phyloP scores from a whole-genome alignment of 768 basidiomycete species.

The Leccinum subtestaceum region DNA sequence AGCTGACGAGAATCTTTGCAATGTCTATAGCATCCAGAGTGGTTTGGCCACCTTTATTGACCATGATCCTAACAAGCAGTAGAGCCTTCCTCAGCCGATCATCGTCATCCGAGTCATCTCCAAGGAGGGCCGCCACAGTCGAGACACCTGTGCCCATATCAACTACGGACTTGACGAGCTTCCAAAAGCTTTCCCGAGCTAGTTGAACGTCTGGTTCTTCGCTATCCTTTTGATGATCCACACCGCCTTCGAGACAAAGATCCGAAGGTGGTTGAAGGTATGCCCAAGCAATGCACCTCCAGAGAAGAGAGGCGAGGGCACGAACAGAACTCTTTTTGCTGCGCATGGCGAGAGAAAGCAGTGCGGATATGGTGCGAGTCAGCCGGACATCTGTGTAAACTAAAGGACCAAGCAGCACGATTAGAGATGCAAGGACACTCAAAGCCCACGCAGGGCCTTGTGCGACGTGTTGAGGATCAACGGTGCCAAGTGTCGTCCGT shows the following conservation, averaged over 20 bases:
- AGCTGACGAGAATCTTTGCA: conserved; percentile 40
- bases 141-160: conserved; percentile 60
- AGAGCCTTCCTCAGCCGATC: conserved; percentile 44
- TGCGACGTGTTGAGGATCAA: conserved; percentile 58
- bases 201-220: conserved; percentile 26
- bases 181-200: conserved; percentile 43
- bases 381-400: conserved; percentile 45
- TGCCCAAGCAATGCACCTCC: conserved; percentile 65
- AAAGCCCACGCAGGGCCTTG: conserved; percentile 81
- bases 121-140: conserved; percentile 54
- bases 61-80: conserved; percentile 54
- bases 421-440: conserved; percentile 59
- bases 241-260: conserved; percentile 23
- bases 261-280: conserved; percentile 54
- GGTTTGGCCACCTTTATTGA: conserved; percentile 48
- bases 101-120: conserved; percentile 39
- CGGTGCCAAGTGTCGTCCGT: conserved; percentile 54
- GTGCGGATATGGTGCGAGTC: conserved; percentile 44
- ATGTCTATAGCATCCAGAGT: conserved; percentile 56
- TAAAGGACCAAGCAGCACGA: conserved; percentile 62
- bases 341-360: conserved; percentile 54
- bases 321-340: conserved; percentile 66
- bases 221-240: conserved; percentile 13
- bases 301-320: conserved; percentile 56
- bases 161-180: conserved; percentile 48